Conservation (phyloP, 2,329 filamentous ascomycete genomes). For the Ceratocystis ficicola region DNA sequence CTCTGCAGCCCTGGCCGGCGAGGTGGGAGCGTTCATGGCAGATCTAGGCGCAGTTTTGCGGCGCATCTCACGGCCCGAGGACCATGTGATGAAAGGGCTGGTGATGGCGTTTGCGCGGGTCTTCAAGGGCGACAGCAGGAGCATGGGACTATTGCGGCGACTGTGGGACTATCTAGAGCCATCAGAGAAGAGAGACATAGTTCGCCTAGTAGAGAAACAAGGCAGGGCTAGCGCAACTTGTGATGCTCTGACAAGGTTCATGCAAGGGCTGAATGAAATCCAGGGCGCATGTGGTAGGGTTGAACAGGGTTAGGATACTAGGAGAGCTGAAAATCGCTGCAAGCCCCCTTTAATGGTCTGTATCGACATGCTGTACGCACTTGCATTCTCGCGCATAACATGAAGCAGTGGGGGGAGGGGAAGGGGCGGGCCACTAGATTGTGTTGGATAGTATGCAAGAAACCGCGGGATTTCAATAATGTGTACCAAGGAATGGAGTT, state of each 20-base stretch:
- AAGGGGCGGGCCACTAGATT: too few relatives aligned
- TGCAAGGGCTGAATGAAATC: background rate
- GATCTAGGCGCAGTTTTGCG: slow-evolving; percentile 25
- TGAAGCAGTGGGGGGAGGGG: too few relatives aligned
- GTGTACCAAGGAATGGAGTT: too few relatives aligned
- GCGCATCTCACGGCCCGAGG: slow-evolving; percentile 17
- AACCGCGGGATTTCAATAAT: too few relatives aligned
- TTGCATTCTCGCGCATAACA: too few relatives aligned
- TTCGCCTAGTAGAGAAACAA: background rate
- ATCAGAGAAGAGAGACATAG: slow-evolving; percentile 5
- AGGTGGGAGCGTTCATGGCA: slow-evolving; percentile 26
- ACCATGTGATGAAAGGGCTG: slow-evolving; percentile 22
- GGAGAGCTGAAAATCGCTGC: background rate
- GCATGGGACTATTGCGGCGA: slow-evolving; percentile 22
- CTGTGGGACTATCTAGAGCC: slow-evolving; percentile 25
- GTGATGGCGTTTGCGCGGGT: slow-evolving; percentile 25
- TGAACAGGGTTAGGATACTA: background rate
- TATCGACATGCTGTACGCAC: background rate
- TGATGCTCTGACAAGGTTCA: background rate
- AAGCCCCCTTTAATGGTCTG: too few relatives aligned
- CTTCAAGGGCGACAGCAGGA: slow-evolving; percentile 22
- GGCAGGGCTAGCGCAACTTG: background rate
- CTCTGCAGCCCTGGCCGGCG: slow-evolving; percentile 25
- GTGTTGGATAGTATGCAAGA: too few relatives aligned
- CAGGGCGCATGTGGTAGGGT: background rate